phyloP scores from a whole-genome alignment of 169 alveolate genomes.

The Perkinsus olseni region DNA sequence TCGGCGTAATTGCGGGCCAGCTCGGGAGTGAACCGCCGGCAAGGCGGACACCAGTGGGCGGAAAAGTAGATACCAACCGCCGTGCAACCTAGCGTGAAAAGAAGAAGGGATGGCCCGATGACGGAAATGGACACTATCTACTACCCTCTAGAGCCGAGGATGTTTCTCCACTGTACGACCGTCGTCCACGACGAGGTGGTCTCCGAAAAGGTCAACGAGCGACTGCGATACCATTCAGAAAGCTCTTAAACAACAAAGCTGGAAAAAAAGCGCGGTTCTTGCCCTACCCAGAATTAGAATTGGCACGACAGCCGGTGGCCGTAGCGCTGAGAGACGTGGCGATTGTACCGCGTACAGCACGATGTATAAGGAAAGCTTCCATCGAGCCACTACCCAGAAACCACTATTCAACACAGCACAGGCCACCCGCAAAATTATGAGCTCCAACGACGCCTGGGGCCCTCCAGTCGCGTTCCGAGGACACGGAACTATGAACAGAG shows the following conservation, averaged over 20 bases:
- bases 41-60: conserved; percentile 74
- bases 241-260: not conserved
- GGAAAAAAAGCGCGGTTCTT: not conserved
- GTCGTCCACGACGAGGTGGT: not conserved
- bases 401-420: too few species aligned
- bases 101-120: not conserved
- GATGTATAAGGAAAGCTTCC: too few species aligned
- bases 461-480: too few species aligned
- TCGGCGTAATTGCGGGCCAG: conserved; percentile 37
- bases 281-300: not conserved
- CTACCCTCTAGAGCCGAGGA: not conserved
- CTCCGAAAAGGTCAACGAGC: not conserved
- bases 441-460: too few species aligned
- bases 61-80: conserved; percentile 54
- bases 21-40: conserved; percentile 64
- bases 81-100: not conserved
- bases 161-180: not conserved
- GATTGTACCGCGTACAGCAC: too few species aligned
- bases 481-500: too few species aligned
- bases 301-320: not conserved
- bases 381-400: too few species aligned
- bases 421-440: too few species aligned
- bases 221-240: not conserved
- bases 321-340: too few species aligned
- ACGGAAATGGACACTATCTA: not conserved